A percentile compares a stretch with the other conserved stretches of the same genome.
Conservation (phyloP, 805 yeast species). For the Kregervanrija pseudodelftensis region DNA sequence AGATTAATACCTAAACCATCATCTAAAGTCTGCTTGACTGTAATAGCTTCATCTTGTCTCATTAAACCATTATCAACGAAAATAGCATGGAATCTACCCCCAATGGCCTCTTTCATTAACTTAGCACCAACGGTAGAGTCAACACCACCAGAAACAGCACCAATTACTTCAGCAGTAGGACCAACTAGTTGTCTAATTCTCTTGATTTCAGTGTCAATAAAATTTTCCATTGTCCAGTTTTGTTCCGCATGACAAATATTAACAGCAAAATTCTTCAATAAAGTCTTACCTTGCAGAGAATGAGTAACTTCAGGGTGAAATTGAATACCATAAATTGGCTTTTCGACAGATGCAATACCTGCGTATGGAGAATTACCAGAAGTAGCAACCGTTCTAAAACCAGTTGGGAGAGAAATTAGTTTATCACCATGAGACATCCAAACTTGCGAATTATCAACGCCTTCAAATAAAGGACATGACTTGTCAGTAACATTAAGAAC, state of each 20-base stretch:
- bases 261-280: constrained; percentile 89
- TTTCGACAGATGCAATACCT: constrained; percentile 72
- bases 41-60: constrained; percentile 88
- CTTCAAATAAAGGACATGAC: constrained; percentile 68
- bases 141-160: constrained; percentile 99
- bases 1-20: constrained; percentile 92
- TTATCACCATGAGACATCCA: constrained; percentile 99
- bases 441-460: constrained; percentile 88
- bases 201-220: constrained; percentile 91
- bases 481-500: constrained; percentile 74
- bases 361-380: constrained; percentile 94
- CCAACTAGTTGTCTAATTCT: constrained; percentile 90
- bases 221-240: constrained; percentile 98
- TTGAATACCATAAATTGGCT: constrained; percentile 87
- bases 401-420: constrained; percentile 81
- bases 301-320: constrained; percentile 99
- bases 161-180: constrained; percentile 96
- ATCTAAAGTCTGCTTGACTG: constrained; percentile 81
- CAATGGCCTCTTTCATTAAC: constrained; percentile 96
- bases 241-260: constrained; percentile 78
- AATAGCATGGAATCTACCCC: constrained; percentile 97
- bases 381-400: constrained; percentile 82
- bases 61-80: constrained; percentile 97
- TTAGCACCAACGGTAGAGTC: constrained; percentile 99
- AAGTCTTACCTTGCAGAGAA: constrained; percentile 80